Percentiles rank a stretch among this genome's conserved stretches.
phyloP scores from a whole-genome alignment of 176 grass and related monocot genomes.

The Metroxylon sagu region DNA sequence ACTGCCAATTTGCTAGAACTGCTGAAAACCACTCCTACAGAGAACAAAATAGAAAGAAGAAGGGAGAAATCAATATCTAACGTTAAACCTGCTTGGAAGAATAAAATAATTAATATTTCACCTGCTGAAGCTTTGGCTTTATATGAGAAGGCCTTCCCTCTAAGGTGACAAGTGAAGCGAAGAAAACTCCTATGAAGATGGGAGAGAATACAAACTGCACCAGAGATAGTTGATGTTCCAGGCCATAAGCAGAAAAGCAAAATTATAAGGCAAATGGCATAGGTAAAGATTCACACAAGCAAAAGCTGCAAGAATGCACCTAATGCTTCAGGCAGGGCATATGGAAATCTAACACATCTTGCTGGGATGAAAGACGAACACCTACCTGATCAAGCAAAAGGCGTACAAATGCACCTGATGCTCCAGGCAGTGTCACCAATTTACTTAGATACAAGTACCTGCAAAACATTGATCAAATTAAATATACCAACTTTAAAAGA shows the following conservation, averaged over 20 bases:
- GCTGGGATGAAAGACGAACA: not conserved
- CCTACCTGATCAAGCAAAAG: slow-evolving; percentile 85
- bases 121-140: slow-evolving; percentile 85
- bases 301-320: not conserved
- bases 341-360: not conserved
- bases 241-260: too few relatives aligned
- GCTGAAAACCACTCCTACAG: slow-evolving; percentile 73
- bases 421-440: slow-evolving; percentile 47
- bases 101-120: slow-evolving; percentile 16
- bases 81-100: not conserved
- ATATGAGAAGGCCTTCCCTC: slow-evolving; percentile 72
- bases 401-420: slow-evolving; percentile 51
- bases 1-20: slow-evolving; percentile 76
- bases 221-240: not conserved
- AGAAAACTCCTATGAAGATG: slow-evolving; percentile 79
- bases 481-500: slow-evolving; percentile 1
- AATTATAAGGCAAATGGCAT: too few relatives aligned
- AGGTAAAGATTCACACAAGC: too few relatives aligned
- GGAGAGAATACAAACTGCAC: slow-evolving; percentile 79
- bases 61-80: not conserved
- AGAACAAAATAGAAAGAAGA: slow-evolving; percentile 6
- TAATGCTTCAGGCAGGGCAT: not conserved
- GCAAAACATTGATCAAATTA: slow-evolving; percentile 16
- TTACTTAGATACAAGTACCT: slow-evolving; percentile 97
- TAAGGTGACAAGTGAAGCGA: slow-evolving; percentile 65